Evolutionary conservation across 495 filamentous ascomycete species (phyloP).

Genomic region (Neurospora pannonica): DNA sequence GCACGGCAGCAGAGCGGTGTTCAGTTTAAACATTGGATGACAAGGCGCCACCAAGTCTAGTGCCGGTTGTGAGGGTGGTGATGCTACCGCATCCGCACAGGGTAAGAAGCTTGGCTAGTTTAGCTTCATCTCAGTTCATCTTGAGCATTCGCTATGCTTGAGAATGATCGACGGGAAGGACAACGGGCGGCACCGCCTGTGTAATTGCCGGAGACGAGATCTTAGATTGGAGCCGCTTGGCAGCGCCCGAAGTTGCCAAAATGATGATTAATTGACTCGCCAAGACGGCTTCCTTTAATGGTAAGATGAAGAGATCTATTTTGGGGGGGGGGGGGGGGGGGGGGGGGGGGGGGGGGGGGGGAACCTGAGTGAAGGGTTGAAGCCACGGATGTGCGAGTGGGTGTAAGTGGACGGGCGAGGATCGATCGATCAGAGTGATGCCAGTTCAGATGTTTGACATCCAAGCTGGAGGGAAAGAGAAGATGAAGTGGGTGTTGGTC

Average conservation of each 20-base stretch:
- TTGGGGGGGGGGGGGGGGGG: no score
- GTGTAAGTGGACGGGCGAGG: background rate
- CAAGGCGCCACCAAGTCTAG: background rate
- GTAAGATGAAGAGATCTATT: background rate
- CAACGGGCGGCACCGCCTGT: background rate
- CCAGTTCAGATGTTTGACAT: background rate
- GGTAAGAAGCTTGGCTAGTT: background rate
- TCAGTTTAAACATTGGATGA: background rate
- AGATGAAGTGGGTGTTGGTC: background rate
- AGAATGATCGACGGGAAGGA: background rate
- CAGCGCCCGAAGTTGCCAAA: background rate
- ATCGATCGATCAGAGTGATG: background rate
- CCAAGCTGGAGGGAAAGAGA: background rate
- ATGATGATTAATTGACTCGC: background rate
- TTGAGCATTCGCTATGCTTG: background rate
- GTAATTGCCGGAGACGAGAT: background rate
- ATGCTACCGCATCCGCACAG: background rate
- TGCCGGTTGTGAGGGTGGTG: background rate
- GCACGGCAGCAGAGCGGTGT: background rate
- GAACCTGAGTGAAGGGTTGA: background rate
- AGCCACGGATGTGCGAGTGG: background rate
- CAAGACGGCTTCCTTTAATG: background rate
- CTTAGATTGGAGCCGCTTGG: background rate
- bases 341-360: no score
- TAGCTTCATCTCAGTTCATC: background rate